phyloP scores from a whole-genome alignment of 176 grass and related monocot genomes.

The Paspalum notatum region DNA sequence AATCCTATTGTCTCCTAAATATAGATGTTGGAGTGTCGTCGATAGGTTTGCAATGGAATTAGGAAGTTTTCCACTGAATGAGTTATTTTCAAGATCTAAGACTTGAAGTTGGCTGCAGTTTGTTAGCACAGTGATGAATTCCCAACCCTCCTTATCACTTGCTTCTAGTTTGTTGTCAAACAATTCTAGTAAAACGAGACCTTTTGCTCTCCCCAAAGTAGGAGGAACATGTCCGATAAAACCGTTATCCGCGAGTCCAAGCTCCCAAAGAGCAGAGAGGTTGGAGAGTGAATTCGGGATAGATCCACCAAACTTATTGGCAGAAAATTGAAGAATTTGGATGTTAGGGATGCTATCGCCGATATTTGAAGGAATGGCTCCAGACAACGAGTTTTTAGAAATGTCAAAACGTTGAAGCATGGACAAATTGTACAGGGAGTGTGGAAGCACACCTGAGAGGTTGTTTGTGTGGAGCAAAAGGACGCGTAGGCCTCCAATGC shows the following conservation, averaged over 20 bases:
- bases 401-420: neutral
- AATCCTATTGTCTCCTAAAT: neutral
- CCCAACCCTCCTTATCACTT: neutral
- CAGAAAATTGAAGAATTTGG: neutral
- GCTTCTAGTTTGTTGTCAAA: neutral
- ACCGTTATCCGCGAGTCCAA: neutral
- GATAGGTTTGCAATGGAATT: neutral
- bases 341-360: neutral
- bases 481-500: neutral
- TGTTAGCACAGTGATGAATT: slow-evolving; percentile 11
- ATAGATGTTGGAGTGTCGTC: neutral
- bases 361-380: neutral
- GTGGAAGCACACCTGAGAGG: slow-evolving; percentile 6
- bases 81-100: neutral
- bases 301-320: neutral
- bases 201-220: neutral
- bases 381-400: neutral
- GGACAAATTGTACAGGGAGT: slow-evolving; percentile 8
- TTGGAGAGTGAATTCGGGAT: neutral
- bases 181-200: neutral
- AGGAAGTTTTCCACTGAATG: slow-evolving; percentile 12
- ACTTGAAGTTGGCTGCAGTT: slow-evolving; percentile 7
- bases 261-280: neutral
- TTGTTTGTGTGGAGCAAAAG: neutral
- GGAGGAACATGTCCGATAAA: slow-evolving; percentile 32